A percentile compares a stretch with the other conserved stretches of the same genome.
These are phyloP conservation scores for Dactylellina parvicollis DNA, from an alignment of 2,329 filamentous ascomycete genomes.

Conservation along the genomic window DNA sequence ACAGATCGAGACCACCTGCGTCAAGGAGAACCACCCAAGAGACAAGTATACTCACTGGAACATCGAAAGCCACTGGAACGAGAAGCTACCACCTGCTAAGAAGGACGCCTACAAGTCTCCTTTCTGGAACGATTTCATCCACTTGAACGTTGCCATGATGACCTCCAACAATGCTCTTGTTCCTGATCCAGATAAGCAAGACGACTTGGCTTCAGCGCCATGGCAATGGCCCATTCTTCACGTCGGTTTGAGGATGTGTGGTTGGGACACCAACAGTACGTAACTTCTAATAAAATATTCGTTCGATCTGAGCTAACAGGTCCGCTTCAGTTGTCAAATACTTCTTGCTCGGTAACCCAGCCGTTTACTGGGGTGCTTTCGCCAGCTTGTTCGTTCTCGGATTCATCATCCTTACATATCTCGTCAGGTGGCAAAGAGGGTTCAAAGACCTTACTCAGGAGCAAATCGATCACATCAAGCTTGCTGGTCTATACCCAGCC, in stretches of 20 bases:
- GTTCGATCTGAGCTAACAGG: background rate
- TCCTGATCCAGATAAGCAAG: conserved; percentile 97
- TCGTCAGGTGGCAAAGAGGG: conserved; percentile 94
- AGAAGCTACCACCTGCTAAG: conserved; percentile 83
- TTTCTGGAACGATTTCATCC: conserved; percentile 96
- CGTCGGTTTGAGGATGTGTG: conserved; percentile 97
- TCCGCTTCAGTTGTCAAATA: conserved; percentile 72
- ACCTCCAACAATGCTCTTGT: conserved; percentile 99
- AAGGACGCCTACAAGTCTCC: conserved; percentile 94
- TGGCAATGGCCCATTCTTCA: conserved; percentile 99
- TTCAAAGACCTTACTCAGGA: conserved; percentile 80
- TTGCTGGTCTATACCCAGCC: conserved; percentile 87
- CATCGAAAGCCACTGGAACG: conserved; percentile 92
- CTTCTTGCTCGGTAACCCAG: conserved; percentile 95
- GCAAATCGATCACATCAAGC: conserved; percentile 95
- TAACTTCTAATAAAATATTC: background rate
- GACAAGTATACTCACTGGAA: conserved; percentile 99
- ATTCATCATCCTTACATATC: conserved; percentile 81
- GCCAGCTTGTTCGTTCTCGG: conserved; percentile 78
- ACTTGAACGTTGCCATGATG: conserved; percentile 99
- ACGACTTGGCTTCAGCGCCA: conserved; percentile 93
- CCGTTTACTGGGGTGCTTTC: conserved; percentile 95
- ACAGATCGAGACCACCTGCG: conserved; percentile 96
- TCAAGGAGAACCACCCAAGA: conserved; percentile 88
- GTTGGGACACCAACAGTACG: conserved; percentile 86